Evolutionary conservation across 177 flowering plant species (phyloP).

Genomic region (Vitis hybrid): DNA sequence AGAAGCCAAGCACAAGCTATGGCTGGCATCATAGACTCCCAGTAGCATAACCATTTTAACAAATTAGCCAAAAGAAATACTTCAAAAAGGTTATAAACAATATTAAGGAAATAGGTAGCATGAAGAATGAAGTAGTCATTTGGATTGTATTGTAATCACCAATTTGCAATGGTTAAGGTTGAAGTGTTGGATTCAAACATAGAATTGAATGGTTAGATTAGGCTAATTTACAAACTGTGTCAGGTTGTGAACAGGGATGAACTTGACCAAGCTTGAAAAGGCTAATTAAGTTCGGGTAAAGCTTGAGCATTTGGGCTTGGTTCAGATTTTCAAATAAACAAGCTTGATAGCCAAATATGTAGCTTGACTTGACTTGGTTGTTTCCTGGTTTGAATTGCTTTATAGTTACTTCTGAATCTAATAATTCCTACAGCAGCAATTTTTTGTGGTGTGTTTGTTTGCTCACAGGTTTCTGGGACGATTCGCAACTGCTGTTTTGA

Average conservation of each 20-base stretch:
- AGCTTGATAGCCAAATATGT: not conserved
- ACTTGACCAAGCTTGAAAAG: too few relatives aligned
- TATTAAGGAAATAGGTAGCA: too few relatives aligned
- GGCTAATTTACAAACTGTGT: too few relatives aligned
- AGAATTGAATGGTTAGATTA: too few relatives aligned
- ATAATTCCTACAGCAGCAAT: not conserved
- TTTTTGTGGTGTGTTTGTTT: slow-evolving; percentile 5
- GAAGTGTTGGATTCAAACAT: too few relatives aligned
- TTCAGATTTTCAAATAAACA: not conserved
- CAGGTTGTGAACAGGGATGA: too few relatives aligned
- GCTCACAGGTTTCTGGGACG: slow-evolving; percentile 76
- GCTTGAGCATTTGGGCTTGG: not conserved
- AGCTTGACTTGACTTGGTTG: not conserved
- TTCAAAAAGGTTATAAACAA: too few relatives aligned
- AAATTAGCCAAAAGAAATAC: too few relatives aligned
- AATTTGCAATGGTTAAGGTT: too few relatives aligned
- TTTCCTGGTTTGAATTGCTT: not conserved
- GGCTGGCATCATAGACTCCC: not conserved
- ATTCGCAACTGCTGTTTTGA: slow-evolving; percentile 94
- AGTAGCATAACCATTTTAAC: too few relatives aligned
- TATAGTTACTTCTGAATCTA: not conserved
- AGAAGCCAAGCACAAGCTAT: not conserved
- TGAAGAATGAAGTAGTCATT: too few relatives aligned
- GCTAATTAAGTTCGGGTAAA: not conserved
- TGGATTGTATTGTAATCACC: too few relatives aligned